Evolutionary conservation across 2,329 filamentous ascomycete species (phyloP), one percentile per base, ranked within the genome.

Genomic region (Trichocomaceae sp.): DNA sequence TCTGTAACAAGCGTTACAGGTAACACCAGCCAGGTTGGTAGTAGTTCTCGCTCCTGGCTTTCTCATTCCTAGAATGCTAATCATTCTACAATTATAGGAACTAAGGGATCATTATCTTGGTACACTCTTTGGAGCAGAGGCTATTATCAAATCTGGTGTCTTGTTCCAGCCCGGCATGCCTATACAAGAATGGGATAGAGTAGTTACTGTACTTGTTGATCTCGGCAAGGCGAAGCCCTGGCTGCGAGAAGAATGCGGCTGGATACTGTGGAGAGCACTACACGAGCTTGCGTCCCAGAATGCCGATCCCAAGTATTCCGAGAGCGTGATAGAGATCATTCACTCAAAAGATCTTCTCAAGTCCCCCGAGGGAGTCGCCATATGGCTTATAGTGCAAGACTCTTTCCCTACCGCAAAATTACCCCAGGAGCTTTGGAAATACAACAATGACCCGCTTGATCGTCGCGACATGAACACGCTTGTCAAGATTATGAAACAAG

Each of bases 211-310:
- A 52, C 75, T 96, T 31, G 80, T 90, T 63, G 81, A 84, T 58
- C 79, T 96, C 57, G 84, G 87, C 41, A 81, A 83, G 63, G 88
- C 88, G 72, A 95, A 95, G 71, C 83, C 88, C 31, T 96, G 91
- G 92, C 78, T 97, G 61, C 83, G 89, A 58, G 85, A 92, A 64
- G 88, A 95, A 68, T 96, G 90, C 64, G 90, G 88, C 31, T 89
- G 85, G 79, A 83, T 93, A 47, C 77, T 96, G 23, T 85, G 87
- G 45, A 83, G 90, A 65, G 84, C 86, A 13, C 70, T 93, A 37
- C 78, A 80, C 31, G 83, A 85, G 19, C 63, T 80, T 31, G 65
- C 64, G 9, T 39, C 69, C 8, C 66, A 71, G 29, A 64, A 72
- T 26, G 66, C 69, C 19, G 61, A 71, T 17, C 59, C 63, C 9